Evolutionary conservation across 352 stramenopile species (phyloP).

Genomic region (Phytophthora tubulina): DNA sequence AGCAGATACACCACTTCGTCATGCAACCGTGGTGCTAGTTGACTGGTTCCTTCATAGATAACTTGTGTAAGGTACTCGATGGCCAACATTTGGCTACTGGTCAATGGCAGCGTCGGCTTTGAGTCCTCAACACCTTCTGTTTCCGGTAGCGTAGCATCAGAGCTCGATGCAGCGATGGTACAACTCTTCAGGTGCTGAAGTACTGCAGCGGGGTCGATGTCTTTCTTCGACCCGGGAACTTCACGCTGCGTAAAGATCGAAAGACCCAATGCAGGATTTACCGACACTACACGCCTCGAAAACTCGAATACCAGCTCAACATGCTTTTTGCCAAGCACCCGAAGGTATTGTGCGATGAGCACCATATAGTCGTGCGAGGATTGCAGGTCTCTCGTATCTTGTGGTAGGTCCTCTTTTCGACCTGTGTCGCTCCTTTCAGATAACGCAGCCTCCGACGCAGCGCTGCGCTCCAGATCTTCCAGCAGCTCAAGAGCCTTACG

Average conservation of each 20-base stretch:
- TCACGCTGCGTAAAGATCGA: constrained; percentile 84
- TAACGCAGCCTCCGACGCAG: constrained; percentile 36
- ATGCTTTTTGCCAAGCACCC: constrained; percentile 68
- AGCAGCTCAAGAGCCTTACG: constrained; percentile 84
- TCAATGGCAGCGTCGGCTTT: constrained; percentile 57
- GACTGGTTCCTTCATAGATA: constrained; percentile 53
- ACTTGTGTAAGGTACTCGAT: constrained; percentile 86
- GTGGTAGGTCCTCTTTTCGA: not conserved
- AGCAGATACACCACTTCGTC: constrained; percentile 86
- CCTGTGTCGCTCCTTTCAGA: constrained; percentile 12
- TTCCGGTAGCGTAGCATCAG: not conserved
- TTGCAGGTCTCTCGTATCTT: constrained; percentile 33
- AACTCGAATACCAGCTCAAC: constrained; percentile 85
- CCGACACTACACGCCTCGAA: constrained; percentile 71
- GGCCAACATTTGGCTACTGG: constrained; percentile 68
- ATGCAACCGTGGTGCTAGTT: constrained; percentile 62
- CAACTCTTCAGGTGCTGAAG: constrained; percentile 80
- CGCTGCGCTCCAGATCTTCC: constrained; percentile 78
- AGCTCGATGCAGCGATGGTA: constrained; percentile 23
- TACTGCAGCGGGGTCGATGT: constrained; percentile 74
- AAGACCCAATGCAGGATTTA: constrained; percentile 64
- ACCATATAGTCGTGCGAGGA: constrained; percentile 64
- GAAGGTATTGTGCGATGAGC: constrained; percentile 74
- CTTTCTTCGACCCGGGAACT: constrained; percentile 52
- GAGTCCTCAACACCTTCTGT: constrained; percentile 23